Conservation (phyloP, 305 asterid species). For the Withania somnifera region DNA sequence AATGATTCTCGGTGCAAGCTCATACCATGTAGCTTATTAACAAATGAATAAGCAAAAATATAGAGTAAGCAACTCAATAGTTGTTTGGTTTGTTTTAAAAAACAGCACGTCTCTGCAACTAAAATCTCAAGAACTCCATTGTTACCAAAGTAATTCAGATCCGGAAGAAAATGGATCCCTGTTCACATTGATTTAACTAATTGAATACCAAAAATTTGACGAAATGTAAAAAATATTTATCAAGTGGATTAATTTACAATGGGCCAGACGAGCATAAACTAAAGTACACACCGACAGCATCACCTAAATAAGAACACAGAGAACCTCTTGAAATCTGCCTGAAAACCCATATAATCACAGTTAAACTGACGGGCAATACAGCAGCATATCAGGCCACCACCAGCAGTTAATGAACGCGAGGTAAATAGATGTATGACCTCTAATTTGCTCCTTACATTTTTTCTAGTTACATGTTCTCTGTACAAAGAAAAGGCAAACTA, state of each 20-base stretch:
- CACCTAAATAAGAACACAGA: neutral
- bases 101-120: neutral
- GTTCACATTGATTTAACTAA: neutral
- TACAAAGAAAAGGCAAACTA: neutral
- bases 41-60: neutral
- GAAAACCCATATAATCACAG: neutral
- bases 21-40: neutral
- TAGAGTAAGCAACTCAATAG: neutral
- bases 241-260: neutral
- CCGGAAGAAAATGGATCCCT: neutral
- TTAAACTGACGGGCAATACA: neutral
- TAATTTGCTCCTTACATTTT: neutral
- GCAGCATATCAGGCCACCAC: neutral
- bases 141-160: neutral
- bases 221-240: neutral
- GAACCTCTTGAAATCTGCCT: neutral
- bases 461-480: neutral
- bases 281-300: neutral
- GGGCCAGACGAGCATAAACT: neutral
- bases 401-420: neutral
- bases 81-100: neutral
- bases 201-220: neutral
- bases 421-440: neutral
- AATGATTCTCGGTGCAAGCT: neutral
- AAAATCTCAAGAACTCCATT: neutral